Base-by-base conservation (phyloP, 148 eudicot genomes). In the Arctostaphylos glauca region DNA sequence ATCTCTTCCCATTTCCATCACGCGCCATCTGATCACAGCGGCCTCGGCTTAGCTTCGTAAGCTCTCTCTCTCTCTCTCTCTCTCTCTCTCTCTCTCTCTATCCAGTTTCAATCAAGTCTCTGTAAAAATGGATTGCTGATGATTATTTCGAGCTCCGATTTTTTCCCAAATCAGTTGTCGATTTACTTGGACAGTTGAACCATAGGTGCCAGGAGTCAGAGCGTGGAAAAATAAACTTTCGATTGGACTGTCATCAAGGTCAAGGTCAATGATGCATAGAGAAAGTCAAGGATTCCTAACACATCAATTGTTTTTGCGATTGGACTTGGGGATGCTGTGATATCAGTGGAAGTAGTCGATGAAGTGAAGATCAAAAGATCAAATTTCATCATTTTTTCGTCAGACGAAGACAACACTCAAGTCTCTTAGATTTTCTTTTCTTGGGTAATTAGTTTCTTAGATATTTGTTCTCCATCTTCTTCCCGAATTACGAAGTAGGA, bases 41-140 rank as follows among this genome's bases (percentile, higher is more conserved):
- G 25, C 72, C 41, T 31, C 16, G 0, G 5, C 44, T 67, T 25
- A 9, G 23, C 74, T 70, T 47, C 41, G 48, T 70, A 43, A 70
- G 74, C 15, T 2, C 21, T 15, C 48, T 70, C 74, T 70, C 71
- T 66, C 47, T 41, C 48, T 31, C 46, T 67, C 46, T 60, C 66
- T 59, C 66, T 60, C 66, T 58, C 60, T 16, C 60, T 55, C 60
- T 55, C 60, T 55, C 59, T 64, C 70, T 64, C 70, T 64, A 31
- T 23, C 5, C 70, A 9, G 15, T 66, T 25, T 10, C 71, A 3
- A 12, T 66, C 43, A 25, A 25, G 71, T 66, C 43, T 12, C 3
- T 66, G 41, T 25, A 9, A 0, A 70, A 43, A 41, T 41, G 49
- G 74, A 15, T n/a, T 70, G 49, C 9, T 70, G 47, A 16, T 31